phyloP scores from a whole-genome alignment of 106 monocot species.

The Platanthera zijinensis region DNA sequence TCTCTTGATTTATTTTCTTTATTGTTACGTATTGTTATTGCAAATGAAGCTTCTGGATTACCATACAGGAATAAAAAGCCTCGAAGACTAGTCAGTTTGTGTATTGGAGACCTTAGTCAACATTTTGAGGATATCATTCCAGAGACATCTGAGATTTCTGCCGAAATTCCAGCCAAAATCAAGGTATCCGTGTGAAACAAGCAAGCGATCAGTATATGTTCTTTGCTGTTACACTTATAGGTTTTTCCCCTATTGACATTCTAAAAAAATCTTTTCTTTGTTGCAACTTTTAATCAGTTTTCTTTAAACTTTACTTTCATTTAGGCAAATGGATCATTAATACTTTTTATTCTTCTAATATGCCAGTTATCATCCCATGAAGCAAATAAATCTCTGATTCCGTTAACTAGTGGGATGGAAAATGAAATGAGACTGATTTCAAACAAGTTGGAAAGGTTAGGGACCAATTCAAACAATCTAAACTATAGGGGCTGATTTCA shows the following conservation, averaged over 20 bases:
- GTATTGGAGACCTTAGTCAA: constrained; percentile 77
- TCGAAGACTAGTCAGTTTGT: constrained; percentile 68
- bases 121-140: constrained; percentile 70
- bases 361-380: no score
- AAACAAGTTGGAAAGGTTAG: no score
- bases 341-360: no score
- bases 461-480: no score
- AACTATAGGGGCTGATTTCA: no score
- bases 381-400: no score
- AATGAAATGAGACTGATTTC: no score
- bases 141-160: constrained; percentile 54
- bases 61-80: constrained; percentile 36
- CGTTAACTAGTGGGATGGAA: no score
- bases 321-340: no score
- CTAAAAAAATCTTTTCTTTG: not conserved
- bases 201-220: not conserved
- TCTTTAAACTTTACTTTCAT: no score
- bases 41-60: constrained; percentile 21
- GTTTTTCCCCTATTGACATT: not conserved
- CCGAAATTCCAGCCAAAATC: constrained; percentile 52
- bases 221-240: not conserved
- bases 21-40: constrained; percentile 5
- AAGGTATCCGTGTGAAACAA: constrained; percentile 42
- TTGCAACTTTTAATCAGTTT: not conserved
- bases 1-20: not conserved